phyloP scores from a whole-genome alignment of 1,284 basidiomycete genomes.

The Fomitopsis schrenkii region DNA sequence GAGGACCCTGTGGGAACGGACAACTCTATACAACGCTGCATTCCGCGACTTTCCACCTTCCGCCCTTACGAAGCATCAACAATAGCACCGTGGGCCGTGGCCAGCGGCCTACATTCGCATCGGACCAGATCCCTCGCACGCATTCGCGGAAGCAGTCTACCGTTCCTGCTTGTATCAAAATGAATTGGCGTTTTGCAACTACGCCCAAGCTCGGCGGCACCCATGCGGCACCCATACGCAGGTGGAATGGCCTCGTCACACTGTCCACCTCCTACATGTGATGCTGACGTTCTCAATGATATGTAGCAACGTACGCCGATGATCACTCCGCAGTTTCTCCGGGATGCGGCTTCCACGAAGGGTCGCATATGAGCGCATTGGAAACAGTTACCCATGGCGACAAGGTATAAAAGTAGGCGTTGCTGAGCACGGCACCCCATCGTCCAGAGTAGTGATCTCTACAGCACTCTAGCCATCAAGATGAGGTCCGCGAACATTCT shows the following conservation, averaged over 20 bases:
- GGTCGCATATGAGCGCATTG: not conserved
- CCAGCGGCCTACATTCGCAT: not conserved
- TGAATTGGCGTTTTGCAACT: not conserved
- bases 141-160: not conserved
- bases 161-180: not conserved
- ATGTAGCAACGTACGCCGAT: not conserved
- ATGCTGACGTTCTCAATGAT: not conserved
- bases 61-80: not conserved
- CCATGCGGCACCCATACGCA: not conserved
- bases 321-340: constrained; percentile 6
- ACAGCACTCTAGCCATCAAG: constrained; percentile 4
- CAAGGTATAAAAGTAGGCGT: not conserved
- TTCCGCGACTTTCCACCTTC: not conserved
- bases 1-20: not conserved
- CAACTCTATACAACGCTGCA: not conserved
- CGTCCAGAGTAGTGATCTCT: not conserved
- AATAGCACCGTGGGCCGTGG: not conserved
- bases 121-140: not conserved
- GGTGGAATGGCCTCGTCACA: not conserved
- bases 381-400: not conserved
- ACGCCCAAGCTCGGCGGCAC: too few relatives aligned
- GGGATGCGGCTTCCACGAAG: not conserved
- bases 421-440: not conserved
- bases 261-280: not conserved
- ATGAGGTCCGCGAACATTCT: constrained; percentile 22